Base-by-base conservation (phyloP, 2,329 filamentous ascomycete genomes). In the Amylocarpus encephaloides region DNA sequence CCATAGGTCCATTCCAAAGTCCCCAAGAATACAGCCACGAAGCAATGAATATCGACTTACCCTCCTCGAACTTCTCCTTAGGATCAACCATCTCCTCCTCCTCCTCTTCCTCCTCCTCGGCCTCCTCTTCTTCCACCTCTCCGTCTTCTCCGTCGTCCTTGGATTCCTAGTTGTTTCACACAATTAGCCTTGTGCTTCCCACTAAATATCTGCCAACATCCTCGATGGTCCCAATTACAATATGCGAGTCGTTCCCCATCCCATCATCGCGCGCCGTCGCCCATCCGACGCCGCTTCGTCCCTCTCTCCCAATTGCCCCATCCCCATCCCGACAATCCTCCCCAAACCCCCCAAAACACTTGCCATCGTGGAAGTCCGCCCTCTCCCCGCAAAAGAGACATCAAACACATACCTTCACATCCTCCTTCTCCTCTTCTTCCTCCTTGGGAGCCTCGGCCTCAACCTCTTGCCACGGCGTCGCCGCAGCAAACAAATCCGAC, bases 61-160 rank as follows among this genome's bases (percentile, higher is more conserved):
- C 90, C 81, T 95, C 89, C 73, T 95, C 87, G 56, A 97, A 73
- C 70, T 81, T 80, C 56, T 91, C 88, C 80, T 95, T 94, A 63
- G 85, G 83, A 70, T 97, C 92, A 62, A 85, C 83, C 56, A 80
- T 74, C 74, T 93, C 88, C 55, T 89, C 85, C 39, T 83, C 82
- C 30, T 79, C 80, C 33, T 78, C 81, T 22, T 76, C 80, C 15
- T 78, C 77, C 18, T 75, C 77, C 36, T 71, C 73, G 7, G 71
- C 77, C 36, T 71, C 72, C 39, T 75, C 78, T 16, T 71, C 71
- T 40, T 72, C 73, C 43, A 72, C 71, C 39, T 72, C 72, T 56
- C 73, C 72, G 51, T 64, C 60, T 57, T 70, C 71, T 54, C 67
- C 66, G 16, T 69, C 68, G 54, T 63, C 68, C 49, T 65, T 59